phyloP scores from a whole-genome alignment of 2,329 filamentous ascomycete genomes.

The Truncatella angustata region DNA sequence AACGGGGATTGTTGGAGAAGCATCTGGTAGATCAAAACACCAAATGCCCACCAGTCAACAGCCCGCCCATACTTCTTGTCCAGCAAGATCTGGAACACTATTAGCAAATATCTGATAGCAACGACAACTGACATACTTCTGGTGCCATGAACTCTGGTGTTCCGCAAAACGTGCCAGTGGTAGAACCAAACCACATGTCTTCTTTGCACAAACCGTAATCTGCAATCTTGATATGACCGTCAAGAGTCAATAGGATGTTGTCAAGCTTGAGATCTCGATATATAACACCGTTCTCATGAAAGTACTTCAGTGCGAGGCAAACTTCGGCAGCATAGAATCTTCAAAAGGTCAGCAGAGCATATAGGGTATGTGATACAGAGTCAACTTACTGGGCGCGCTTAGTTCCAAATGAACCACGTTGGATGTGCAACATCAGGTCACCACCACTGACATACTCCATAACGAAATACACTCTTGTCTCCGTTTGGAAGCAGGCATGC shows the following conservation, averaged over 20 bases:
- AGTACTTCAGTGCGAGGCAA: conserved; percentile 95
- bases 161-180: conserved; percentile 96
- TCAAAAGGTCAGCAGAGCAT: conserved; percentile 15
- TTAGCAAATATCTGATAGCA: neutral
- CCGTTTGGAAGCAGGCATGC: conserved; percentile 98
- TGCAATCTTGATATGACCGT: conserved; percentile 97
- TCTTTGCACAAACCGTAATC: conserved; percentile 99
- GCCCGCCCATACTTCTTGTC: conserved; percentile 98
- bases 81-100: conserved; percentile 69
- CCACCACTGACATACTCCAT: conserved; percentile 99
- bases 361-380: neutral
- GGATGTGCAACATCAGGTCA: conserved; percentile 98
- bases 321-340: conserved; percentile 98
- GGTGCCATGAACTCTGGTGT: conserved; percentile 99
- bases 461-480: conserved; percentile 97
- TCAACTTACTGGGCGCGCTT: conserved; percentile 85
- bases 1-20: conserved; percentile 97
- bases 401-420: conserved; percentile 90
- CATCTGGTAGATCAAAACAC: conserved; percentile 99
- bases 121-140: conserved; percentile 59
- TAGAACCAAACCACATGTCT: conserved; percentile 99
- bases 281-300: conserved; percentile 98
- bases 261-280: conserved; percentile 95
- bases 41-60: conserved; percentile 99
- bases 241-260: conserved; percentile 88